Evolutionary conservation across 306 rosid species (phyloP).

Genomic region (Rosa lucieae): DNA sequence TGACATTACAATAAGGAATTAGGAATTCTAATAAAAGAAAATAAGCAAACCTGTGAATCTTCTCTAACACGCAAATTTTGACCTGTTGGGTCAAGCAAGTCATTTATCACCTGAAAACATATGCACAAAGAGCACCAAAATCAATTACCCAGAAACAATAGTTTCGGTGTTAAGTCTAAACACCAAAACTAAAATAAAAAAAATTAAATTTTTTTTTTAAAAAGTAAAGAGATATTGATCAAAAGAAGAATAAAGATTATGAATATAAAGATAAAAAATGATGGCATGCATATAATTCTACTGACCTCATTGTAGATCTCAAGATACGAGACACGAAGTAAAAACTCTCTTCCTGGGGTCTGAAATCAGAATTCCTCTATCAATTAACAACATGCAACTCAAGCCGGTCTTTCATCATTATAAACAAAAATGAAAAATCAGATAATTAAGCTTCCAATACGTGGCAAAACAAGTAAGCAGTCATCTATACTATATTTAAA

Average conservation of each 20-base stretch:
- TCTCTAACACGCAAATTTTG: slow-evolving; percentile 97
- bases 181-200: neutral
- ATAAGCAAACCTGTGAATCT: slow-evolving; percentile 84
- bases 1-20: neutral
- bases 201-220: neutral
- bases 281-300: slow-evolving; percentile 1
- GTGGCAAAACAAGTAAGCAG: slow-evolving; percentile 22
- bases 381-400: slow-evolving; percentile 16
- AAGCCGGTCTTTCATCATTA: slow-evolving; percentile 13
- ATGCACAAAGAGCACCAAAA: slow-evolving; percentile 29
- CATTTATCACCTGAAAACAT: slow-evolving; percentile 91
- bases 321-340: slow-evolving; percentile 93
- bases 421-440: slow-evolving; percentile 11
- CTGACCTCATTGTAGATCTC: slow-evolving; percentile 97
- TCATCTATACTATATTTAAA: neutral
- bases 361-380: slow-evolving; percentile 38
- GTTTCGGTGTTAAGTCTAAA: neutral
- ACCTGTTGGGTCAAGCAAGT: slow-evolving; percentile 98
- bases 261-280: neutral
- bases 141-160: slow-evolving; percentile 20
- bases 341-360: slow-evolving; percentile 99
- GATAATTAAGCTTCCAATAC: slow-evolving; percentile 23
- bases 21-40: slow-evolving; percentile 11
- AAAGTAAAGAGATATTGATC: neutral
- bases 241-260: neutral